Conservation (phyloP, 441 rosid species). For the Pelargonium cotyledonis region DNA sequence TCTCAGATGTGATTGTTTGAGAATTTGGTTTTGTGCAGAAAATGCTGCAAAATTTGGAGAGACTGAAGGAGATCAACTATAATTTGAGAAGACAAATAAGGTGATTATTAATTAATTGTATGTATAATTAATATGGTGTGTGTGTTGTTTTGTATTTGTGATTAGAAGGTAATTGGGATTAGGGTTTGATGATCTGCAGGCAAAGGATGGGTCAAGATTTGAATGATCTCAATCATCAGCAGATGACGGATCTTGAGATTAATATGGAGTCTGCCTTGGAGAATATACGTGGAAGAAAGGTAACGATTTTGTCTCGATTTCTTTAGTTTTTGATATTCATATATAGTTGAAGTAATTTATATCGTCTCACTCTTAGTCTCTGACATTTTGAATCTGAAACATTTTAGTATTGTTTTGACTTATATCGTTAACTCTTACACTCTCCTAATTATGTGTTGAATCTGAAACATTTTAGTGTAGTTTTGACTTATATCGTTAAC, state of each 20-base stretch:
- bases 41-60: neutral
- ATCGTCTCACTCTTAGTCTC: no score
- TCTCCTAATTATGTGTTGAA: no score
- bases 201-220: constrained; percentile 1
- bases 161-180: neutral
- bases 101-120: neutral
- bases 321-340: no score
- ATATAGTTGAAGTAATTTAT: no score
- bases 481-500: no score
- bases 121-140: neutral
- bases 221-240: neutral
- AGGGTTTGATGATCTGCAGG: neutral
- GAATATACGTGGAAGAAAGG: neutral
- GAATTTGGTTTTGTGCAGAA: neutral
- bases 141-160: neutral
- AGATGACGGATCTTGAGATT: neutral
- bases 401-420: no score
- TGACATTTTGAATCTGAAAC: no score
- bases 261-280: neutral
- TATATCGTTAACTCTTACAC: no score
- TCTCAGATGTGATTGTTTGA: neutral
- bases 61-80: neutral
- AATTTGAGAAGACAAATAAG: neutral
- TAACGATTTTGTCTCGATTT: neutral
- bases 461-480: no score